Evolutionary conservation across 352 stramenopile species (phyloP), one percentile per base, ranked within the genome.

Genomic region (Phytopythium ostracodes): DNA sequence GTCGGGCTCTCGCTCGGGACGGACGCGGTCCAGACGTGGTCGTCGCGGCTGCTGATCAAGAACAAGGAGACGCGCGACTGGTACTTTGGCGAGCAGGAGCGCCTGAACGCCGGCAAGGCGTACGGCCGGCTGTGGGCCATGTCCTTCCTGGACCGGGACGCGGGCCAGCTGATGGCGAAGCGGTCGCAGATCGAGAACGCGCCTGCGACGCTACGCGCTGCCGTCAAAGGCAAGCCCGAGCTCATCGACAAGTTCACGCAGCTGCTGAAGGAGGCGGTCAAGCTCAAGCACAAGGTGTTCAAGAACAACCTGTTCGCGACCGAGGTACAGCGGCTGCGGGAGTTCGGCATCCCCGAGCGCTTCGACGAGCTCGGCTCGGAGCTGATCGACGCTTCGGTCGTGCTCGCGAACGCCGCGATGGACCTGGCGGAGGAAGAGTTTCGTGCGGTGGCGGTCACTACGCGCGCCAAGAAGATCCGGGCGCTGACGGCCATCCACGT

Each of bases 251-350:
- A 88, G 64, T 96, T 94, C 59, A 92, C 82, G 20, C 79, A 90
- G 33, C 59, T 96, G 29, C 58, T 96, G n/a, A 96, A 96, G 42
- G 85, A 96, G 43, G 76, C 79, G 0, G 87, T 96, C 38, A 93
- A 94, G 61, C 73, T 94, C 31, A 92, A 92, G 63, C 87, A 94
- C 74, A 96, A 96, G 68, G 76, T 96, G 52, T 96, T 94, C 68
- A 92, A 92, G 67, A 92, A 82, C 60, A 66, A 67, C 6, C 76
- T 78, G 8, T 96, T 87, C 54, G 52, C 67, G 1, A 59, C 69
- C 0, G 84, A 96, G 64, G 59, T 91, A 18, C 68, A 71, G 27
- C 69, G 79, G 31, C 60, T 96, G 56, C 67, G 75, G 11, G 74
- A 85, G 20, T 68, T 78, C 20, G 65, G 66, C 2, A 84, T 96